Evolutionary conservation across 2,329 filamentous ascomycete genomes (phyloP).

Genomic region (Trematosphaeria pertusa): DNA sequence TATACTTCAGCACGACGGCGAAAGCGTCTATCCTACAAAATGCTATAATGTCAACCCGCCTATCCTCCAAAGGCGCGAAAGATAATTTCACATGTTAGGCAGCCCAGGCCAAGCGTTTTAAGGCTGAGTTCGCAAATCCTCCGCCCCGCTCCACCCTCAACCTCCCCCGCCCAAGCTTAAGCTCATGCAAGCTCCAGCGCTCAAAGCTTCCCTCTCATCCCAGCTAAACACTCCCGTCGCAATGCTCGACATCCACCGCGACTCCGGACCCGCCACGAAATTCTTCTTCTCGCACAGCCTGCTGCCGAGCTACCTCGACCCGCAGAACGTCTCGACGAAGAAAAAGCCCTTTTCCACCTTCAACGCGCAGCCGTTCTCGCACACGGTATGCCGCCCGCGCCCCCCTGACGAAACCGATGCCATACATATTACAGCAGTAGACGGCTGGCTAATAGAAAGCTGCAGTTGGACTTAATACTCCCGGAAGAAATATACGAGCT

Average conservation of each 20-base stretch:
- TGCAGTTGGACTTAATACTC: constrained; percentile 73
- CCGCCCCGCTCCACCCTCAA: neutral
- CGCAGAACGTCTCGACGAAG: constrained; percentile 61
- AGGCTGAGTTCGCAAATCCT: neutral
- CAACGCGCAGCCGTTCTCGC: constrained; percentile 68
- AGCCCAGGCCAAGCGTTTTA: constrained; percentile 1
- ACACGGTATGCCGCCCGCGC: constrained; percentile 62
- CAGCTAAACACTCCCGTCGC: constrained; percentile 5
- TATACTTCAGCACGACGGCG: too few relatives aligned
- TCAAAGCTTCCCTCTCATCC: neutral
- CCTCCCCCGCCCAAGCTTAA: too few relatives aligned
- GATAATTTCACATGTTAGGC: too few relatives aligned
- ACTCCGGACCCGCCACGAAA: constrained; percentile 60
- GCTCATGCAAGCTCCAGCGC: constrained; percentile 2
- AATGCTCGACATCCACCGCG: constrained; percentile 47
- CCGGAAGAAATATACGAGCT: constrained; percentile 67
- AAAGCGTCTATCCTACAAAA: too few relatives aligned
- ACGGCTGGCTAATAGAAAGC: too few relatives aligned
- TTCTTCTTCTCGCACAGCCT: constrained; percentile 76
- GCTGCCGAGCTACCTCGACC: constrained; percentile 72
- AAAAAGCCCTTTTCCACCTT: constrained; percentile 79
- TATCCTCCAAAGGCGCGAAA: too few relatives aligned
- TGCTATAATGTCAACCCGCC: too few relatives aligned
- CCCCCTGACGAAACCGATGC: too few relatives aligned
- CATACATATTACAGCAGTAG: too few relatives aligned